A percentile compares a stretch with the other conserved stretches of the same genome.
These are phyloP conservation scores for Hymenochaete sp. DNA, from an alignment of 1,284 basidiomycete species.

Conservation along the genomic window DNA sequence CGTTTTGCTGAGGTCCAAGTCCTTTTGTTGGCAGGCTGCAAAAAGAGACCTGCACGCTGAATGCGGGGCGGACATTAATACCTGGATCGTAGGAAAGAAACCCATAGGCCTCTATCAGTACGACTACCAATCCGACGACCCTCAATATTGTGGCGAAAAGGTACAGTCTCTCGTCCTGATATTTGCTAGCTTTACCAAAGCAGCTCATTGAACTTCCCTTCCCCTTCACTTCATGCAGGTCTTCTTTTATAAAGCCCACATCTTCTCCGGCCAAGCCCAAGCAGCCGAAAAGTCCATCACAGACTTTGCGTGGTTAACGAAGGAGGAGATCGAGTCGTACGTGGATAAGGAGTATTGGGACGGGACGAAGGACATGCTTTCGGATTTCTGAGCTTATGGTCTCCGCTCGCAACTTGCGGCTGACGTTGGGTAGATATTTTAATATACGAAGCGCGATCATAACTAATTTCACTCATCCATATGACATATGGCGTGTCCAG, in stretches of 20 bases:
- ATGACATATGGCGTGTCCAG: too few species aligned
- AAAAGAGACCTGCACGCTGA: slow-evolving; percentile 54
- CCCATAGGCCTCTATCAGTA: slow-evolving; percentile 64
- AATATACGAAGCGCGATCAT: too few species aligned
- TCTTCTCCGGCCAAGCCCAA: slow-evolving; percentile 67
- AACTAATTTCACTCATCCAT: too few species aligned
- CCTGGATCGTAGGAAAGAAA: slow-evolving; percentile 71
- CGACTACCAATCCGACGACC: slow-evolving; percentile 21
- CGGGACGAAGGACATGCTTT: slow-evolving; percentile 71
- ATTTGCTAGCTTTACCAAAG: too few species aligned
- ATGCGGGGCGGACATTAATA: slow-evolving; percentile 70
- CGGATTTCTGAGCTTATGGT: slow-evolving; percentile 63
- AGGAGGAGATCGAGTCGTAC: slow-evolving; percentile 69
- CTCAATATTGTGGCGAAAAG: slow-evolving; percentile 12
- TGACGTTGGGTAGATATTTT: too few species aligned
- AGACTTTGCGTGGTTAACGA: slow-evolving; percentile 87
- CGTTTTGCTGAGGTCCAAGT: too few species aligned
- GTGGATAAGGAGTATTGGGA: slow-evolving; percentile 67
- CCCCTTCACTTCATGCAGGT: slow-evolving; percentile 22
- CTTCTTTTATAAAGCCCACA: slow-evolving; percentile 81
- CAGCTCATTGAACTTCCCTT: neutral
- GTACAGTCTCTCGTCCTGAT: too few species aligned
- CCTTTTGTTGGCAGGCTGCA: slow-evolving; percentile 45
- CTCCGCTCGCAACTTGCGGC: too few species aligned
- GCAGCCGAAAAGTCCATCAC: slow-evolving; percentile 44